Percentiles rank a stretch among this genome's conserved stretches.
Conservation (phyloP, 1,139 yeast genomes). For the Yamadazyma triangularis region DNA sequence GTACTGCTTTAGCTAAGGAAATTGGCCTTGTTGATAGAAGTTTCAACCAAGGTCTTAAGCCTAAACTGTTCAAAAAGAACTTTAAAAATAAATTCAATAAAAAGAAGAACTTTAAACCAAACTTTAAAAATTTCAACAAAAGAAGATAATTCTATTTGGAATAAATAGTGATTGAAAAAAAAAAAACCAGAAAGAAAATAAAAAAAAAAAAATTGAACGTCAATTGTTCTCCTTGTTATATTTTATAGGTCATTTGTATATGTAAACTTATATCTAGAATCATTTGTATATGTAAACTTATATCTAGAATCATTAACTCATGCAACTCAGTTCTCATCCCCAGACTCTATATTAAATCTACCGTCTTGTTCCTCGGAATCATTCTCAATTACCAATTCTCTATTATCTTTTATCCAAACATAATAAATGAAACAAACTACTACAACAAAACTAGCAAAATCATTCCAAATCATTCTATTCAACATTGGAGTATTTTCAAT, state of each 20-base stretch:
- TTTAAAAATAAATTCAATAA: constrained; percentile 8
- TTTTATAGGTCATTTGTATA: too few relatives aligned
- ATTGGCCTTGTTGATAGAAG: constrained; percentile 49
- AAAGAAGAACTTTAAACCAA: constrained; percentile 12
- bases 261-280: too few relatives aligned
- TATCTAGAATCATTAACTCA: too few relatives aligned
- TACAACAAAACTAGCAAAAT: constrained; percentile 13
- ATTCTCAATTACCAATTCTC: constrained; percentile 23
- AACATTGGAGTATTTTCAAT: background rate
- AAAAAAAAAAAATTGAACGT: too few relatives aligned
- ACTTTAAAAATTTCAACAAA: constrained; percentile 3
- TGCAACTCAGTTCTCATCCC: background rate
- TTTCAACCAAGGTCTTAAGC: constrained; percentile 18
- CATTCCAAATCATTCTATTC: constrained; percentile 9
- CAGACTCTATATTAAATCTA: constrained; percentile 1
- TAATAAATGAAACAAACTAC: constrained; percentile 21
- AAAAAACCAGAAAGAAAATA: too few relatives aligned
- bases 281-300: too few relatives aligned
- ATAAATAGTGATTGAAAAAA: background rate
- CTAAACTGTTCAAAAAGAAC: constrained; percentile 13
- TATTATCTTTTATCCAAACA: constrained; percentile 33
- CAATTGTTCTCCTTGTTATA: too few relatives aligned
- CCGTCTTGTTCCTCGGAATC: constrained; percentile 4
- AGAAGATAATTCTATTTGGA: constrained; percentile 2
- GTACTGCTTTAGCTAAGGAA: constrained; percentile 64